Conservation (phyloP, 108 stramenopile genomes). For the Thalassiosira profunda region DNA sequence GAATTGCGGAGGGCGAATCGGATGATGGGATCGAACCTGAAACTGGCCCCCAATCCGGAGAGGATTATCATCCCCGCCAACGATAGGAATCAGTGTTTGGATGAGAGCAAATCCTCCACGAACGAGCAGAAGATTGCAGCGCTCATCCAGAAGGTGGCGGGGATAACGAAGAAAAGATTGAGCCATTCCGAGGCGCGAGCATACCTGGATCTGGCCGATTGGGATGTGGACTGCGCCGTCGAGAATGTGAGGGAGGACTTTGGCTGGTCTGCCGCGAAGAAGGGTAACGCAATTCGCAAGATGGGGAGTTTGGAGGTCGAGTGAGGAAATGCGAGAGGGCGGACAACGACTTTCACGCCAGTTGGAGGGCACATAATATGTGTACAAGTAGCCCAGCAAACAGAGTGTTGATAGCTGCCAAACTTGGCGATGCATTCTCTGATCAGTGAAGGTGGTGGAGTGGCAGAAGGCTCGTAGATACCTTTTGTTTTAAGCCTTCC, state of each 20-base stretch:
- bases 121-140: slow-evolving; percentile 40
- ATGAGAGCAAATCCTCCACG: neutral
- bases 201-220: slow-evolving; percentile 66
- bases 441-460: too few species aligned
- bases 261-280: too few species aligned
- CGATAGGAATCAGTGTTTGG: neutral
- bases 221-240: slow-evolving; percentile 53
- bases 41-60: slow-evolving; percentile 55
- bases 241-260: slow-evolving; percentile 46
- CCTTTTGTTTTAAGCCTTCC: too few species aligned
- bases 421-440: too few species aligned
- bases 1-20: slow-evolving; percentile 64
- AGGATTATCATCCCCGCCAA: slow-evolving; percentile 58
- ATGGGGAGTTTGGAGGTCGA: too few species aligned
- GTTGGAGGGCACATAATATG: too few species aligned
- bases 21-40: slow-evolving; percentile 62
- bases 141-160: slow-evolving; percentile 10
- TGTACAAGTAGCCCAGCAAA: too few species aligned
- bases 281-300: too few species aligned
- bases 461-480: too few species aligned
- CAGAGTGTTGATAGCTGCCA: too few species aligned
- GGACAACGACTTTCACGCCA: too few species aligned
- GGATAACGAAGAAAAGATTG: neutral
- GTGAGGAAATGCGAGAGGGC: too few species aligned
- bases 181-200: slow-evolving; percentile 49